Evolutionary conservation across 306 rosid genomes (phyloP).

Genomic region (Echinosophora koreensis): DNA sequence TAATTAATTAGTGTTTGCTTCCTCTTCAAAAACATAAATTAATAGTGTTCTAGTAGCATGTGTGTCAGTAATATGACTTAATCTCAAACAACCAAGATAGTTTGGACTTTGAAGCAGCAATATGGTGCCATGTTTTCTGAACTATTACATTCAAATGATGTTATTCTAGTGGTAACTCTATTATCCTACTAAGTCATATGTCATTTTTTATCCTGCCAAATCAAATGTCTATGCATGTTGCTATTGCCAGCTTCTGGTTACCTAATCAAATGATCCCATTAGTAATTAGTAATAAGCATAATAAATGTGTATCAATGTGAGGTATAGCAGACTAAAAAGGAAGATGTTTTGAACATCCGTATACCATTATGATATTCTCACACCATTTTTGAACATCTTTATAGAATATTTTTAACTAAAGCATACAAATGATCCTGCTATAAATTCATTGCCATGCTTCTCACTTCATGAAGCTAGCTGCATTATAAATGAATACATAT

Average conservation of each 20-base stretch:
- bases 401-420: not conserved
- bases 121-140: not conserved
- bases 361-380: not conserved
- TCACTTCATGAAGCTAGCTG: constrained; percentile 5
- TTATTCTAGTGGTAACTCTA: not conserved
- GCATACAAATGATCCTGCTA: not conserved
- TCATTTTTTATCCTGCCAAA: not conserved
- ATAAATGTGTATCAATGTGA: not conserved
- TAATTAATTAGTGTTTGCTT: not conserved
- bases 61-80: not conserved
- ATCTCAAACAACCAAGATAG: not conserved
- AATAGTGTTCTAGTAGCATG: not conserved
- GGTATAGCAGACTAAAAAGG: not conserved
- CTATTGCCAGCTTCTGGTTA: not conserved
- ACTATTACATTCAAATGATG: constrained; percentile 1
- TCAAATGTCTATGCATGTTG: not conserved
- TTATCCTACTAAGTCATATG: constrained; percentile 1
- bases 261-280: constrained; percentile 18
- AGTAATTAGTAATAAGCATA: not conserved
- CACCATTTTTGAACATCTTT: too few species aligned
- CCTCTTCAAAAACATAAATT: constrained; percentile 18
- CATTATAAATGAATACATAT: constrained; percentile 4
- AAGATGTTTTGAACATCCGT: not conserved
- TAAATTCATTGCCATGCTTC: not conserved
- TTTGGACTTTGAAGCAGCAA: constrained; percentile 4